Evolutionary conservation across 1,284 basidiomycete species (phyloP).

Genomic region (Wolfiporia cocos): DNA sequence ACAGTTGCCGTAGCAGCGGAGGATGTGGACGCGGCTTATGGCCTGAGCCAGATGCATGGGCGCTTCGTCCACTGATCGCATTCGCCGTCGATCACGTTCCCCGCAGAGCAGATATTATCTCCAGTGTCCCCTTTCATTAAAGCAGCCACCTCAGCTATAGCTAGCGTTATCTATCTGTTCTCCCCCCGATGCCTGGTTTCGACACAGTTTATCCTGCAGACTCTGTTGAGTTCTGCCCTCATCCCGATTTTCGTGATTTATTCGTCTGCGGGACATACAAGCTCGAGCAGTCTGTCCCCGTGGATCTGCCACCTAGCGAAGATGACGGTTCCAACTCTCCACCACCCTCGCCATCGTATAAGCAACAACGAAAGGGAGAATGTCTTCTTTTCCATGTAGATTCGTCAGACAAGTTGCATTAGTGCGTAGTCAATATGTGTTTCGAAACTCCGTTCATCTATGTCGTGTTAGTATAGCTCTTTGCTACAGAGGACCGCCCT

Average conservation of each 20-base stretch:
- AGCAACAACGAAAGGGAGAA: constrained; percentile 49
- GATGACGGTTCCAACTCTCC: constrained; percentile 5
- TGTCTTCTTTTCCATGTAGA: constrained; percentile 61
- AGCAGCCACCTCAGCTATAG: no score
- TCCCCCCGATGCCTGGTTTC: constrained; percentile 24
- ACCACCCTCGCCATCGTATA: constrained; percentile 7
- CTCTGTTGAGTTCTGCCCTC: constrained; percentile 85
- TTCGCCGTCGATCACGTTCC: no score
- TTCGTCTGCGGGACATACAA: constrained; percentile 90
- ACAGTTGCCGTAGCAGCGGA: no score
- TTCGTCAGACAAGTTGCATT: constrained; percentile 17
- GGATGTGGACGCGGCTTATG: no score
- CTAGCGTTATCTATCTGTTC: background rate
- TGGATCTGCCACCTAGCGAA: no score
- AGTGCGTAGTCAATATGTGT: constrained; percentile 13
- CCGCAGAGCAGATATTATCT: no score
- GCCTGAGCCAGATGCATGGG: no score
- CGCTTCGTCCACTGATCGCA: no score
- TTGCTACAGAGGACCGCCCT: constrained; percentile 67
- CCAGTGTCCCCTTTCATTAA: no score
- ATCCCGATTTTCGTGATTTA: constrained; percentile 48
- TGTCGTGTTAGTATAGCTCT: constrained; percentile 40
- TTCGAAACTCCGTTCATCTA: no score
- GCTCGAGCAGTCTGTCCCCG: constrained; percentile 43
- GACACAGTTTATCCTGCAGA: constrained; percentile 87